These are phyloP conservation scores for Xylaria bambusicola DNA, from an alignment of 495 filamentous ascomycete species.

Conservation along the genomic window DNA sequence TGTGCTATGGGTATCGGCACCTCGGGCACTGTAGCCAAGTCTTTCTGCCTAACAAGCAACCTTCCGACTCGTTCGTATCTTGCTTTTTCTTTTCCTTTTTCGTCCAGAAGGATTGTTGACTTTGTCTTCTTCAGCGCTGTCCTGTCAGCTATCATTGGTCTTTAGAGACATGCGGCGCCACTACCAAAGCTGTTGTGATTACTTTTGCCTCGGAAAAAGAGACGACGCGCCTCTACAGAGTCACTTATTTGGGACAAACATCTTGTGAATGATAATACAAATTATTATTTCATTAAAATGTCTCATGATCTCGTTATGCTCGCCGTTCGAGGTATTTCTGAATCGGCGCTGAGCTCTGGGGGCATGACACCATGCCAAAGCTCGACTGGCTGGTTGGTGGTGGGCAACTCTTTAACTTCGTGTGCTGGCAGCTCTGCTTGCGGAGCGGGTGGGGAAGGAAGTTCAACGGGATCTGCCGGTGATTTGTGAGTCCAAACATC, in stretches of 20 bases:
- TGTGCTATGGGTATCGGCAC: too few relatives aligned
- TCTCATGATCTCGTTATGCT: not conserved
- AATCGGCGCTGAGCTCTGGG: constrained; percentile 24
- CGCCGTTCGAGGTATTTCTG: not conserved
- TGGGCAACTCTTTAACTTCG: constrained; percentile 16
- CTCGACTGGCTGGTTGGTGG: constrained; percentile 23
- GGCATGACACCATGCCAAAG: constrained; percentile 20
- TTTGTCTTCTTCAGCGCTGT: too few relatives aligned
- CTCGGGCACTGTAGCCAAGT: too few relatives aligned
- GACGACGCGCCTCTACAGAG: not conserved
- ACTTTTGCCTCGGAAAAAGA: not conserved
- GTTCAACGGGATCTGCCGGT: not conserved
- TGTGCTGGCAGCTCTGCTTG: not conserved
- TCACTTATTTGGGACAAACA: not conserved
- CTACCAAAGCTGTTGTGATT: too few relatives aligned
- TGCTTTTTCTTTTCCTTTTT: too few relatives aligned
- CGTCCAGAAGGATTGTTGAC: too few relatives aligned
- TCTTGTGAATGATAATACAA: not conserved
- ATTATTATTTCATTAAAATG: not conserved
- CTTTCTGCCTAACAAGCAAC: too few relatives aligned
- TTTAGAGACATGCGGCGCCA: too few relatives aligned
- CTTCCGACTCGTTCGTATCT: too few relatives aligned
- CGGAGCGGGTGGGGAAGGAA: constrained; percentile 4
- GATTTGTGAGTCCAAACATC: constrained; percentile 9
- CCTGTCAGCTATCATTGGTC: too few relatives aligned